Evolutionary conservation across 805 yeast species (phyloP), one percentile per base, ranked within the genome.

Genomic region (Candida oleophila): DNA sequence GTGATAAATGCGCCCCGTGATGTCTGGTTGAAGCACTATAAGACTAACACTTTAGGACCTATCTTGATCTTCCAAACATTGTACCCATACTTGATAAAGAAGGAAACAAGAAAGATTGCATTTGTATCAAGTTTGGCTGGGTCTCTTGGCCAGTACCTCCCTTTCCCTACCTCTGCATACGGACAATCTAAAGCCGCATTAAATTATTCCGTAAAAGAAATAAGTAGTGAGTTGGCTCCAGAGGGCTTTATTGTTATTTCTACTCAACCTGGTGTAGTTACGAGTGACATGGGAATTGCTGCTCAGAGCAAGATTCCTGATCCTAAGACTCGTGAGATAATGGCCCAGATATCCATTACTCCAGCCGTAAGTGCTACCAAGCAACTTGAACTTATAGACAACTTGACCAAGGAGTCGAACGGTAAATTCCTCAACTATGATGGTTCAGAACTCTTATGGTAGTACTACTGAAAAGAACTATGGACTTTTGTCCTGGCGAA

Each of bases 241-340:
- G 59, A 62, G 34, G 63, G 57, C 1, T 65, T 60, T 47, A 59
- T 54, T 11, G 57, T 64, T 36, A 50, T 67, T 19, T 51, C 69
- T 11, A 16, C 69, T 15, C 70, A 68, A 43, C 78, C 77, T 0
- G 76, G 77, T 38, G 32, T 59, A 7, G 74, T 73, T 14, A 16
- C 44, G 11, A 66, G 70, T 30, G 75, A 71, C 42, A 60, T 63
- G 65, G 30, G 33, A 14, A 15, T 15, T 15, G 20, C 38, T 7
- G 12, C 5, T 12, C 19, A 34, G 20, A 34, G 12, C 8, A 34
- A 7, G 11, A 18, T 25, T 11, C 30, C 30, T 25, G 39, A 36
- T 12, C n/a, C 42, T 16, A 14, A 25, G 22, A 14, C 18, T 19
- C 21, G 36, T 15, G 36, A 16, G n/a, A 25, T 4, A 16, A 7